A percentile compares a stretch with the other conserved stretches of the same genome.
Evolutionary conservation across 208 protist genomes (phyloP).

Genomic region (Trypanosoma caninum): DNA sequence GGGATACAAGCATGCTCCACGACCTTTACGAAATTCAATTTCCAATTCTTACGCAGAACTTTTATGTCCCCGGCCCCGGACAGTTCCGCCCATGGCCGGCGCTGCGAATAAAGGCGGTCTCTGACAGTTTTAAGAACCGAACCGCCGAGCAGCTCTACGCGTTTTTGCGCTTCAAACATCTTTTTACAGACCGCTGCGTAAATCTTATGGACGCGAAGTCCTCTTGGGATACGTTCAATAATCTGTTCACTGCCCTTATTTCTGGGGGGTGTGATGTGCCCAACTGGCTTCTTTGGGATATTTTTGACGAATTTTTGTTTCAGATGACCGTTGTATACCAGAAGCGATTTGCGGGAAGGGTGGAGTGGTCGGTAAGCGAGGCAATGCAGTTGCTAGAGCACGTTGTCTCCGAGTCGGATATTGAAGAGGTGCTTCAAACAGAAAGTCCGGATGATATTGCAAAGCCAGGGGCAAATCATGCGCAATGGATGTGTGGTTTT

Average conservation of each 20-base stretch:
- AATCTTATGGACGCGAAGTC: constrained; percentile 44
- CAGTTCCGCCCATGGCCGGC: constrained; percentile 79
- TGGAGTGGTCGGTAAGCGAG: constrained; percentile 70
- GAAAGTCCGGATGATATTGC: constrained; percentile 37
- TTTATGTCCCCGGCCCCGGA: constrained; percentile 60
- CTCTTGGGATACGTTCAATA: constrained; percentile 74
- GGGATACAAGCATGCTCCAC: constrained; percentile 57
- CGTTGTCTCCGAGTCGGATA: constrained; percentile 53
- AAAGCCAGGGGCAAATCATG: constrained; percentile 32
- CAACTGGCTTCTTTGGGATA: constrained; percentile 86
- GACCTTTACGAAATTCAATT: constrained; percentile 82
- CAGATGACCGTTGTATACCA: constrained; percentile 89
- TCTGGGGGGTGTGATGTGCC: constrained; percentile 60
- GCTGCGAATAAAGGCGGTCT: constrained; percentile 53
- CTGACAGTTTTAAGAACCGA: constrained; percentile 59
- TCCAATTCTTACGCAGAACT: constrained; percentile 64
- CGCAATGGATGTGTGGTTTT: constrained; percentile 72
- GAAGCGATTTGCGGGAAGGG: constrained; percentile 56
- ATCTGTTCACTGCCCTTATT: constrained; percentile 51
- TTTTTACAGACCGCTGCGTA: constrained; percentile 72
- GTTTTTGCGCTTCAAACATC: constrained; percentile 83
- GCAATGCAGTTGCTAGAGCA: constrained; percentile 51
- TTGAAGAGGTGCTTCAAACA: constrained; percentile 47
- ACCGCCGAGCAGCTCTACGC: constrained; percentile 76
- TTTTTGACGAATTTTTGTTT: constrained; percentile 89